Conservation (phyloP, 2,329 filamentous ascomycete species). For the Talaromyces marneffei region DNA sequence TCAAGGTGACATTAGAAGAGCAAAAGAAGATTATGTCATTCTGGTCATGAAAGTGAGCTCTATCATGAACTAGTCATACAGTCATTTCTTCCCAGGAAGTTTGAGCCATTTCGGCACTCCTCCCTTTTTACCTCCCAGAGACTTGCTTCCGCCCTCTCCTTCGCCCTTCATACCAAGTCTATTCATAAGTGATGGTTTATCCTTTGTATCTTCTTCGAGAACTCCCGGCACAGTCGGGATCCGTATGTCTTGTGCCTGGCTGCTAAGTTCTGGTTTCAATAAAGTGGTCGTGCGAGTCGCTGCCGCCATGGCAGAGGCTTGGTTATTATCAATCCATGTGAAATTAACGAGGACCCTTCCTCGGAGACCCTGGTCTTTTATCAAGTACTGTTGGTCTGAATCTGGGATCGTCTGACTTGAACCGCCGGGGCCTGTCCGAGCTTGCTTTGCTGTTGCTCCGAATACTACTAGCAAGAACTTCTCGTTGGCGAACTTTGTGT, state of each 20-base stretch:
- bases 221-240: constrained; percentile 52
- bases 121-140: constrained; percentile 29
- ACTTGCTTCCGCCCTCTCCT: constrained; percentile 28
- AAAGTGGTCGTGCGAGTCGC: constrained; percentile 49
- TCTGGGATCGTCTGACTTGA: constrained; percentile 31
- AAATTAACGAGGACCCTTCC: constrained; percentile 70
- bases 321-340: constrained; percentile 57
- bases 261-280: constrained; percentile 56
- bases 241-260: constrained; percentile 61
- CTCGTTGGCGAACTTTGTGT: constrained; percentile 48
- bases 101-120: constrained; percentile 66
- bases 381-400: constrained; percentile 51
- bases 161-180: constrained; percentile 28
- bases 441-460: constrained; percentile 17
- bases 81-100: constrained; percentile 64
- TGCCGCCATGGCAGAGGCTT: constrained; percentile 48
- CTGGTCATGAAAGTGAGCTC: background rate
- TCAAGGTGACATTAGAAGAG: background rate
- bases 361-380: constrained; percentile 65
- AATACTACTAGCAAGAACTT: constrained; percentile 67
- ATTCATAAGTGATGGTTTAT: constrained; percentile 16
- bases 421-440: constrained; percentile 1
- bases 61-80: background rate
- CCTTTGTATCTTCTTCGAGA: constrained; percentile 38
- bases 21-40: background rate